A percentile compares a stretch with the other conserved stretches of the same genome.
Evolutionary conservation across 345 rosid genomes (phyloP).

Genomic region (Eucalyptus regnans): DNA sequence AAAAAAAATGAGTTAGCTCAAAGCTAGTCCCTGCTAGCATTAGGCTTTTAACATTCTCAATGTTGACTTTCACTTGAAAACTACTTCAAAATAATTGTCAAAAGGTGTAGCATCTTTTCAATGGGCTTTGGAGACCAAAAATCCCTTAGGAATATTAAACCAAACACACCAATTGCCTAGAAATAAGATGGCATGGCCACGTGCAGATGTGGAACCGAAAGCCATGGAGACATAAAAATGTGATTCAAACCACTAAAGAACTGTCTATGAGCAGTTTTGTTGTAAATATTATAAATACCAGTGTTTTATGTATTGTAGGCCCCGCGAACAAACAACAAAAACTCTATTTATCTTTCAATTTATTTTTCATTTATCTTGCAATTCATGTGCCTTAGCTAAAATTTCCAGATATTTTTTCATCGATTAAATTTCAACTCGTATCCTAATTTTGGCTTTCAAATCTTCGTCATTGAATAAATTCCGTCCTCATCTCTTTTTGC

Average conservation of each 20-base stretch:
- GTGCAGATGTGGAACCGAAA: background rate
- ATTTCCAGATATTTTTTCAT: background rate
- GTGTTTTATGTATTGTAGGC: background rate
- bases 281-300: too few species aligned
- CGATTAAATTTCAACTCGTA: too few species aligned
- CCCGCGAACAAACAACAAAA: background rate
- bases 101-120: fast-evolving
- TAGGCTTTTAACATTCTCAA: fast-evolving
- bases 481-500: background rate
- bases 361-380: background rate
- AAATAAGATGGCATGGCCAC: background rate
- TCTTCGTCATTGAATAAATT: too few species aligned
- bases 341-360: background rate
- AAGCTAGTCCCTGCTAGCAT: fast-evolving
- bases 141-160: fast-evolving
- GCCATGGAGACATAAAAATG: background rate
- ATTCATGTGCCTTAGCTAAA: background rate
- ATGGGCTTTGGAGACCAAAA: too few species aligned
- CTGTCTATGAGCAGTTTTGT: background rate
- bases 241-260: background rate
- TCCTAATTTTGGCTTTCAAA: background rate
- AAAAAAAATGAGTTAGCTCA: too few species aligned
- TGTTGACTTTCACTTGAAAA: fast-evolving
- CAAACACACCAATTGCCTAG: fast-evolving
- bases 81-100: too few species aligned